These are phyloP conservation scores for Phytomonas francai DNA, from an alignment of 208 protist species.

Conservation along the genomic window DNA sequence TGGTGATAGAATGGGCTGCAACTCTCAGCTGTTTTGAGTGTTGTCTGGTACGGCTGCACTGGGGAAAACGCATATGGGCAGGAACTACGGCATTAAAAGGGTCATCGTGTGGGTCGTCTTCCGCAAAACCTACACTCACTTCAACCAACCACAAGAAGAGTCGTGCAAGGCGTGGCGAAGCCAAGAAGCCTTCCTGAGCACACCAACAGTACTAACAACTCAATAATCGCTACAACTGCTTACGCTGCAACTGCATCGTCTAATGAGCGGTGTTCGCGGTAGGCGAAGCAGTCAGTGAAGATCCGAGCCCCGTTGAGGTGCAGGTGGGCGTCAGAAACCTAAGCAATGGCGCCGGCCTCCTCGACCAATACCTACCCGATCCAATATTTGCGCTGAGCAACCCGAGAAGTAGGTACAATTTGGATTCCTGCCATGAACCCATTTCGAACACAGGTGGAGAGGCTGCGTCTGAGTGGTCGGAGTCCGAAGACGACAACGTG, in stretches of 20 bases:
- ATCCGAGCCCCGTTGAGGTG: slow-evolving; percentile 21
- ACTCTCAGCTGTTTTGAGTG: slow-evolving; percentile 41
- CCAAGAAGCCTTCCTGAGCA: slow-evolving; percentile 26
- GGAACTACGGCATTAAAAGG: slow-evolving; percentile 30
- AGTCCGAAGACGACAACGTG: not conserved
- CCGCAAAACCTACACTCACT: slow-evolving; percentile 66
- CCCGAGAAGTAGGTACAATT: not conserved
- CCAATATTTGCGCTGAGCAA: not conserved
- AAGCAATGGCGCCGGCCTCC: slow-evolving; percentile 8
- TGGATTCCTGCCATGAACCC: slow-evolving; percentile 7
- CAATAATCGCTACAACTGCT: slow-evolving; percentile 70
- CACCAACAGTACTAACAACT: slow-evolving; percentile 73
- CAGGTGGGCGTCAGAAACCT: slow-evolving; percentile 16
- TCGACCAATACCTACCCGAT: not conserved
- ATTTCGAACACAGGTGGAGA: slow-evolving; percentile 9
- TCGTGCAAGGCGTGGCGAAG: slow-evolving; percentile 20
- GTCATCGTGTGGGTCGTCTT: slow-evolving; percentile 53
- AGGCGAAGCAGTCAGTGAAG: slow-evolving; percentile 29
- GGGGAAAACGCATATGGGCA: slow-evolving; percentile 55
- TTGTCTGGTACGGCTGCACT: slow-evolving; percentile 54
- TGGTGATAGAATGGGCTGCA: slow-evolving; percentile 13
- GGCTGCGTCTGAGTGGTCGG: not conserved
- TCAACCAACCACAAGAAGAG: slow-evolving; percentile 55
- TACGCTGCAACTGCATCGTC: slow-evolving; percentile 83
- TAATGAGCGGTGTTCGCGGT: slow-evolving; percentile 39